A percentile compares a stretch with the other conserved stretches of the same genome.
These are phyloP conservation scores for Stemphylium lycopersici DNA, from an alignment of 2,329 filamentous ascomycete species.

Conservation along the genomic window DNA sequence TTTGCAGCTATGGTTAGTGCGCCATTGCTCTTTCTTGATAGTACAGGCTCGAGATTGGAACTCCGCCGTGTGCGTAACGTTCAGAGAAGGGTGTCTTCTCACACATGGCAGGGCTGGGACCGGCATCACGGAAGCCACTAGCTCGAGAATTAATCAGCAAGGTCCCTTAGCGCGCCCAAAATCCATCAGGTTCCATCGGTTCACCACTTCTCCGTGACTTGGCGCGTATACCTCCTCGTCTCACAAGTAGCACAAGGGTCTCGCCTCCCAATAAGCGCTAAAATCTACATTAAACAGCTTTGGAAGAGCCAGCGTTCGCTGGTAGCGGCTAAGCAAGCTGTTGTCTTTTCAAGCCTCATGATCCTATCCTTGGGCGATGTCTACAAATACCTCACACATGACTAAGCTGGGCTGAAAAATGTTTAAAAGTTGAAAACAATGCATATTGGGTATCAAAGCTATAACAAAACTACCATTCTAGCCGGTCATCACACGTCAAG, in stretches of 20 bases:
- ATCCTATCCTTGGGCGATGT: too few relatives aligned
- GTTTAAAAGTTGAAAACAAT: not conserved
- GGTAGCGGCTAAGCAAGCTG: too few relatives aligned
- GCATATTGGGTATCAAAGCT: constrained; percentile 27
- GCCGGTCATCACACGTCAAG: constrained; percentile 41
- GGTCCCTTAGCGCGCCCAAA: not conserved
- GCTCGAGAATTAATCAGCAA: constrained; percentile 9
- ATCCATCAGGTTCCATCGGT: not conserved
- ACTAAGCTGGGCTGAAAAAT: not conserved
- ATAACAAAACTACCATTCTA: constrained; percentile 36
- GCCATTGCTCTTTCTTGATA: not conserved
- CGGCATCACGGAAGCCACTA: not conserved
- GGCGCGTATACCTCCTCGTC: too few relatives aligned
- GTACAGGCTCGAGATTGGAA: not conserved
- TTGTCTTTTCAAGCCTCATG: too few relatives aligned
- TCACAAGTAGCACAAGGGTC: not conserved
- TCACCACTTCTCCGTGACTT: too few relatives aligned
- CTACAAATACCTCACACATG: too few relatives aligned
- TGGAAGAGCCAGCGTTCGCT: too few relatives aligned
- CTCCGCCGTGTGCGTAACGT: not conserved
- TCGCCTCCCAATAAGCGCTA: too few relatives aligned
- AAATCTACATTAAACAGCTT: too few relatives aligned
- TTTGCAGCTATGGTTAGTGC: not conserved
- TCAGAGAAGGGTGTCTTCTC: not conserved
- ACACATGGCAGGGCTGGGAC: not conserved